These are phyloP conservation scores for Parietaria judaica DNA, from an alignment of 306 rosid genomes.

Conservation along the genomic window DNA sequence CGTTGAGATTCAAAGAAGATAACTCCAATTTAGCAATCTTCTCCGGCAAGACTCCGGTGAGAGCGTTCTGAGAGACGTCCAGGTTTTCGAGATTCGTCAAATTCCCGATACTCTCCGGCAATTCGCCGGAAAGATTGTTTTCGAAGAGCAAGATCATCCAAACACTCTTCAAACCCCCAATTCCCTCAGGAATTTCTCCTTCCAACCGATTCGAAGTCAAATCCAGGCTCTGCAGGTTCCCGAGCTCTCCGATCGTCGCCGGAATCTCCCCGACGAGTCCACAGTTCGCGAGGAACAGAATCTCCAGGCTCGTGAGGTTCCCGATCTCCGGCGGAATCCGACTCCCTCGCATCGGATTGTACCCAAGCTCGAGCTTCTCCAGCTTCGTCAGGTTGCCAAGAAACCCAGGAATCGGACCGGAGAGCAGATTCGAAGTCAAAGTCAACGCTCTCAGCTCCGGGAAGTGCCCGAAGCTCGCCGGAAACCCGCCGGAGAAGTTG, in stretches of 20 bases:
- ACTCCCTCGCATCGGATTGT: constrained; percentile 28
- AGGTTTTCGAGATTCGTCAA: constrained; percentile 31
- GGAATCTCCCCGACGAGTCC: constrained; percentile 55
- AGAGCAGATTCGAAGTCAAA: constrained; percentile 38
- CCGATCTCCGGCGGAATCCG: constrained; percentile 63
- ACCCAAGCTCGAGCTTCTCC: constrained; percentile 33
- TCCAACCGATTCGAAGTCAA: constrained; percentile 40
- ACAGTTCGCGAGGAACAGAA: constrained; percentile 9
- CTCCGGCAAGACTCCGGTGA: constrained; percentile 49
- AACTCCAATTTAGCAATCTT: constrained; percentile 38
- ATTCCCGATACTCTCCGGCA: constrained; percentile 57
- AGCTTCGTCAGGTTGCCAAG: constrained; percentile 57
- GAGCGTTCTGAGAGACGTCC: constrained; percentile 59
- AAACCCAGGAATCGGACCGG: constrained; percentile 49
- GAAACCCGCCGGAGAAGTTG: constrained; percentile 66
- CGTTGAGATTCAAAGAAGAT: constrained; percentile 36
- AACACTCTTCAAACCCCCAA: constrained; percentile 39
- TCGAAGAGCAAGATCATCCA: constrained; percentile 32
- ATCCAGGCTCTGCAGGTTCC: constrained; percentile 46
- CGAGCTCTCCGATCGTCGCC: constrained; percentile 55
- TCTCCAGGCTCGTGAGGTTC: constrained; percentile 44
- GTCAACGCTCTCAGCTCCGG: constrained; percentile 26
- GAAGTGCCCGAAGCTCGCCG: constrained; percentile 45
- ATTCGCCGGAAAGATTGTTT: constrained; percentile 48
- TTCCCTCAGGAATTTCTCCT: constrained; percentile 52